Conservation (phyloP, 2,329 filamentous ascomycete species). For the Alternaria angustiovoidea region DNA sequence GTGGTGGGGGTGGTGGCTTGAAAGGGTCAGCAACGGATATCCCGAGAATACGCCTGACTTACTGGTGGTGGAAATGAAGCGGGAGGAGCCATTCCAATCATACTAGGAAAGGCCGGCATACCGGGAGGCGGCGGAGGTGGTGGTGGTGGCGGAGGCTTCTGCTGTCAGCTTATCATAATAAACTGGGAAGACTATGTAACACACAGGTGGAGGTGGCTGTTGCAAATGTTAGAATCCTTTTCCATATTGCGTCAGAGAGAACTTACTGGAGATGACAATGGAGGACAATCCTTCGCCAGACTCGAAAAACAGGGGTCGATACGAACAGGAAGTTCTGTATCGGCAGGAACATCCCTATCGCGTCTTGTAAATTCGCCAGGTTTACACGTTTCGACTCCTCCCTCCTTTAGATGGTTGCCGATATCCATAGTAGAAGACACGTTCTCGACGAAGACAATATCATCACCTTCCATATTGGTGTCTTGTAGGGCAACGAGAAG, state of each 20-base stretch:
- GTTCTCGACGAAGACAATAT: slow-evolving; percentile 23
- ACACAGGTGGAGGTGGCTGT: background rate
- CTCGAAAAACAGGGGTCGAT: fast-evolving
- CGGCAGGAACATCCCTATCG: no score
- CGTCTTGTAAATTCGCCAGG: background rate
- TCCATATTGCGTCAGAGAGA: background rate
- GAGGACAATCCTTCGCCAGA: background rate
- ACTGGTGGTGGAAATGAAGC: slow-evolving; percentile 17
- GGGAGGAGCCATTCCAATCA: slow-evolving; percentile 2
- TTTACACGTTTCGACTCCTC: background rate
- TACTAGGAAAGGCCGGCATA: background rate
- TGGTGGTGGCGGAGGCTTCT: slow-evolving; percentile 2
- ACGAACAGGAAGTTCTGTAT: background rate
- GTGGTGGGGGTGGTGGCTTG: slow-evolving; percentile 23
- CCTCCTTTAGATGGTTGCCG: background rate
- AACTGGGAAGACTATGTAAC: background rate
- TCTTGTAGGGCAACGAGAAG: background rate
- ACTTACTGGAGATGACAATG: background rate
- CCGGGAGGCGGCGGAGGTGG: background rate
- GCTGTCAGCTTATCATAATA: background rate
- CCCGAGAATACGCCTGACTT: background rate
- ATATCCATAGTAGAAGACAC: slow-evolving; percentile 1
- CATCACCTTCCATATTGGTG: slow-evolving; percentile 14
- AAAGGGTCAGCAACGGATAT: background rate
- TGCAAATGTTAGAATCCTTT: background rate